A percentile compares a stretch with the other conserved stretches of the same genome.
Conservation (phyloP, 2,329 filamentous ascomycete species). For the Pyrenochaeta sp. region DNA sequence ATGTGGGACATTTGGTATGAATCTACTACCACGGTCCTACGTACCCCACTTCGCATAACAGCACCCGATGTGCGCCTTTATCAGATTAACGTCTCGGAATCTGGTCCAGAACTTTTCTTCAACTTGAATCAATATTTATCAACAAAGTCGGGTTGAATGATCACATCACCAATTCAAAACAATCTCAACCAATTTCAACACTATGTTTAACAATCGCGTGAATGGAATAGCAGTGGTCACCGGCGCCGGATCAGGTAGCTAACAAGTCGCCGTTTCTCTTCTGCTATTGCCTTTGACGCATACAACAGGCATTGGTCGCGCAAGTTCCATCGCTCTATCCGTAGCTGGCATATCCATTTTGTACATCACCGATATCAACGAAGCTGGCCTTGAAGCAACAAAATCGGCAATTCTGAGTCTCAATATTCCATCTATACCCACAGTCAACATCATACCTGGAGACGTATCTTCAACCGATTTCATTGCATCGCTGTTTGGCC, state of each 20-base stretch:
- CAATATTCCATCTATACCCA: slow-evolving; percentile 22
- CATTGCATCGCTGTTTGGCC: slow-evolving; percentile 31
- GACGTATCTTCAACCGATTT: slow-evolving; percentile 57
- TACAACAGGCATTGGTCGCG: slow-evolving; percentile 59
- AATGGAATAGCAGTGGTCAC: slow-evolving; percentile 16
- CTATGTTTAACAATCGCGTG: slow-evolving; percentile 10
- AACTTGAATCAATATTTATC: too few species aligned
- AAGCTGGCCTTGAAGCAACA: slow-evolving; percentile 46
- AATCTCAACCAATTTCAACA: too few species aligned
- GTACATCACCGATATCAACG: slow-evolving; percentile 59
- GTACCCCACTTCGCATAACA: slow-evolving; percentile 1
- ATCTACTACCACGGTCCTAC: too few species aligned
- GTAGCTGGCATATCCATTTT: slow-evolving; percentile 56
- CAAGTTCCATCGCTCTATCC: slow-evolving; percentile 58
- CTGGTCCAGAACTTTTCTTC: too few species aligned
- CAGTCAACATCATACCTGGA: slow-evolving; percentile 48
- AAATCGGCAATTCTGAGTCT: slow-evolving; percentile 6
- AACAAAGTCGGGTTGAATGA: too few species aligned
- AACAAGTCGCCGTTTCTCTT: too few species aligned
- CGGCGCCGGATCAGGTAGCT: slow-evolving; percentile 23
- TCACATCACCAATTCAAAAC: too few species aligned
- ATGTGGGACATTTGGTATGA: too few species aligned
- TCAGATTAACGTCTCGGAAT: too few species aligned
- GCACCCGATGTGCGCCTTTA: too few species aligned
- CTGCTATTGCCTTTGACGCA: too few species aligned